Conservation (phyloP, 768 basidiomycete genomes). For the Gelatoporia subvermispora region DNA sequence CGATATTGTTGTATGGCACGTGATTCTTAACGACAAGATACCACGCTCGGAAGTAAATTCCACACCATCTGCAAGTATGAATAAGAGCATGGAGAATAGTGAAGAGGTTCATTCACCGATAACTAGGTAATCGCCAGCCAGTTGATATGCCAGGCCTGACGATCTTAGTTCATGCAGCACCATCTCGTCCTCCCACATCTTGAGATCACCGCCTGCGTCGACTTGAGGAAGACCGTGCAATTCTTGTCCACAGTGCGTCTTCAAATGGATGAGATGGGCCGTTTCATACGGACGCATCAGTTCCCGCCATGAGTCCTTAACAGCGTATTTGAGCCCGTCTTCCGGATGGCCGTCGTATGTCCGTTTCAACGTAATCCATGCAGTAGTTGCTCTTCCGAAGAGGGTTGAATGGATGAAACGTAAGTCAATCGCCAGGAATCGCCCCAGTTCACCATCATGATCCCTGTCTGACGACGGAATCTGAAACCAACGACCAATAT, state of each 20-base stretch:
- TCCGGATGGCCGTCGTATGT: not conserved
- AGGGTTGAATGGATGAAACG: not conserved
- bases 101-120: too few relatives aligned
- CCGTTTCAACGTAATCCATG: not conserved
- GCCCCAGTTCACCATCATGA: not conserved
- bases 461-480: not conserved
- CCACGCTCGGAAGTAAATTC: too few relatives aligned
- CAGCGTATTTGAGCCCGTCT: not conserved
- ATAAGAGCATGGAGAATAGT: too few relatives aligned
- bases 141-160: not conserved
- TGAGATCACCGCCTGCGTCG: conserved; percentile 1
- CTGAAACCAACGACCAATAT: not conserved
- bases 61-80: too few relatives aligned
- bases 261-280: too few relatives aligned
- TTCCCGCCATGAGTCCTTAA: not conserved
- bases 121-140: not conserved
- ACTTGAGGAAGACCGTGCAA: not conserved
- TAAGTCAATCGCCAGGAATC: not conserved
- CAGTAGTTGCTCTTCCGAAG: not conserved
- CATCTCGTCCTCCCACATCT: not conserved
- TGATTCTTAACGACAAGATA: too few relatives aligned
- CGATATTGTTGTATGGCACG: not conserved
- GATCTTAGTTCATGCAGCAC: not conserved
- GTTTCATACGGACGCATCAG: not conserved
- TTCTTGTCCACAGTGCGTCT: not conserved